These are phyloP conservation scores for Thymus mandschuricus DNA, from an alignment of 257 asterid genomes.

Conservation along the genomic window DNA sequence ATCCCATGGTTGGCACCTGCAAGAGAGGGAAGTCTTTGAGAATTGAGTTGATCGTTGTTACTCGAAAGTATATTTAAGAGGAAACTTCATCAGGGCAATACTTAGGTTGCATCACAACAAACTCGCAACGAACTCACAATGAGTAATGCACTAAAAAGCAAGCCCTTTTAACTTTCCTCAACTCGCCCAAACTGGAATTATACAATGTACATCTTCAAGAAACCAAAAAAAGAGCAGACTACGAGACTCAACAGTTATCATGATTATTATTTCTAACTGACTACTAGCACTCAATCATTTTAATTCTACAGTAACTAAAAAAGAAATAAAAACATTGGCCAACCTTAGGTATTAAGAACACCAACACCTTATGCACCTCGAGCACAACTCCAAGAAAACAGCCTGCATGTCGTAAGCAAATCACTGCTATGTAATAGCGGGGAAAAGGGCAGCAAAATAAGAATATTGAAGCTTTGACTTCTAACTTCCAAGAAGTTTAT, in stretches of 20 bases:
- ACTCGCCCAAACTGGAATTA: background rate
- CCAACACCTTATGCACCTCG: conserved; percentile 64
- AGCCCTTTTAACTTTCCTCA: conserved; percentile 17
- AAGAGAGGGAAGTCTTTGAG: background rate
- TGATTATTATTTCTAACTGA: background rate
- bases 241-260: conserved; percentile 14
- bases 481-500: conserved; percentile 27
- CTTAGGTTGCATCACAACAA: background rate
- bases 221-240: background rate
- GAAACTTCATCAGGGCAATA: background rate
- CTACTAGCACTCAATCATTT: conserved; percentile 14
- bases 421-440: background rate
- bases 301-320: background rate
- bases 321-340: conserved; percentile 13
- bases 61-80: background rate
- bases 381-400: conserved; percentile 82
- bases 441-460: conserved; percentile 6
- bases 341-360: conserved; percentile 70
- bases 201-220: conserved; percentile 15
- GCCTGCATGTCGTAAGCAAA: conserved; percentile 46
- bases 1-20: too few relatives aligned
- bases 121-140: background rate
- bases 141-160: conserved; percentile 3
- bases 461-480: conserved; percentile 19
- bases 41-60: background rate